A percentile compares a stretch with the other conserved stretches of the same genome.
These are phyloP conservation scores for Chrysanthemum makinoi DNA, from an alignment of 129 eudicot species.

Conservation along the genomic window DNA sequence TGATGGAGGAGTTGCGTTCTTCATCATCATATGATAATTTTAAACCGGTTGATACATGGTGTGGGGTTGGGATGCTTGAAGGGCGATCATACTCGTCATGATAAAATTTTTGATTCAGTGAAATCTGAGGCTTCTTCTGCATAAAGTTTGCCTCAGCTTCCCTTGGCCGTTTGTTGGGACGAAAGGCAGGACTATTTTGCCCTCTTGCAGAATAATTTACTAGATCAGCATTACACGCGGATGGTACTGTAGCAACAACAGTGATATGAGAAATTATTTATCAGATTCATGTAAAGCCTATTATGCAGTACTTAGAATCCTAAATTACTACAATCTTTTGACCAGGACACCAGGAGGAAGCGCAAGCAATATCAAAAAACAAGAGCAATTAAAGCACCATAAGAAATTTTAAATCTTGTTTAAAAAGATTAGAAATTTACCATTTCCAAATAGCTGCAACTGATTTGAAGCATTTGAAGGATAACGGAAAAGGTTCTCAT, in stretches of 20 bases:
- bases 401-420: neutral
- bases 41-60: constrained; percentile 94
- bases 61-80: constrained; percentile 49
- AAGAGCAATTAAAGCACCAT: neutral
- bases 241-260: constrained; percentile 47
- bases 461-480: constrained; percentile 59
- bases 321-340: too few relatives aligned
- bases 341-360: too few relatives aligned
- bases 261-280: constrained; percentile 9
- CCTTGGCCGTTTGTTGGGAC: constrained; percentile 57
- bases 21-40: constrained; percentile 88
- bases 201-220: constrained; percentile 68
- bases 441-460: constrained; percentile 70
- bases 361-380: too few relatives aligned
- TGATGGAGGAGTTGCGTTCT: constrained; percentile 85
- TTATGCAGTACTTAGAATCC: neutral
- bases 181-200: constrained; percentile 41
- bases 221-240: constrained; percentile 53
- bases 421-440: constrained; percentile 37
- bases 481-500: constrained; percentile 52
- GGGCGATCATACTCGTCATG: constrained; percentile 63
- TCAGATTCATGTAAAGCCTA: constrained; percentile 8
- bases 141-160: constrained; percentile 58
- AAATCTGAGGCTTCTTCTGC: constrained; percentile 74
- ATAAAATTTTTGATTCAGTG: constrained; percentile 52